Percentiles rank a stretch among this genome's conserved stretches.
Conservation (phyloP, 352 stramenopile species). For the Phytophthora uliginosa region DNA sequence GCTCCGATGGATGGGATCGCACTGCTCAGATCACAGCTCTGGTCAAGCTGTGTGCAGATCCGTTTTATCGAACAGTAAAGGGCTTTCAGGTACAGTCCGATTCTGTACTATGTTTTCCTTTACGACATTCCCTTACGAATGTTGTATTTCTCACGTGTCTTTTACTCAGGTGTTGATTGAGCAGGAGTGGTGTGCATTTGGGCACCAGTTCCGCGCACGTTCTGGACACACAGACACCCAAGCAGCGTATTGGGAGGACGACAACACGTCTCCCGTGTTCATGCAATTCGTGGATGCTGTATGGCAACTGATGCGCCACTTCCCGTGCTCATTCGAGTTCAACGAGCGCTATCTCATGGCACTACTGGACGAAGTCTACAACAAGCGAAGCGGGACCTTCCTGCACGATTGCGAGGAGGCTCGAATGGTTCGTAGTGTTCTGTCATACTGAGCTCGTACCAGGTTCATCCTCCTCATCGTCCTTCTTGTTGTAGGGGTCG, state of each 20-base stretch:
- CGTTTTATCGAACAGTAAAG: constrained; percentile 97
- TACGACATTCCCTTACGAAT: neutral
- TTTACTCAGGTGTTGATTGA: constrained; percentile 91
- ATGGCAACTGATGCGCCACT: constrained; percentile 98
- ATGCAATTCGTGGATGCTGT: constrained; percentile 99
- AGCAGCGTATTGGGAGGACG: constrained; percentile 93
- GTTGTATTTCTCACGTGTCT: neutral
- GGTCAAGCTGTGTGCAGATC: constrained; percentile 97
- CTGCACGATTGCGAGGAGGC: constrained; percentile 97
- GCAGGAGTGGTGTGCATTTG: constrained; percentile 99
- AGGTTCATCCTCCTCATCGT: neutral
- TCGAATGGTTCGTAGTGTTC: constrained; percentile 61
- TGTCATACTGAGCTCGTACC: neutral
- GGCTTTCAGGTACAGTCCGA: constrained; percentile 90
- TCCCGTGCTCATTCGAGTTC: constrained; percentile 99
- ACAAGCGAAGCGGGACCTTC: constrained; percentile 97
- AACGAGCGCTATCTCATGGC: constrained; percentile 94
- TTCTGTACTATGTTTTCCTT: neutral
- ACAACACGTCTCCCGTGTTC: constrained; percentile 98
- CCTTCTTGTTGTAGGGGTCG: constrained; percentile 45
- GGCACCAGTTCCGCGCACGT: constrained; percentile 98
- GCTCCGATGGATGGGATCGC: constrained; percentile 99
- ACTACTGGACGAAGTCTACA: constrained; percentile 97
- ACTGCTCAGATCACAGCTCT: constrained; percentile 97
- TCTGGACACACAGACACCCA: constrained; percentile 71